These are phyloP conservation scores for Physocladia obscura DNA, from an alignment of 192 early-diverging fungal genomes.

Conservation along the genomic window DNA sequence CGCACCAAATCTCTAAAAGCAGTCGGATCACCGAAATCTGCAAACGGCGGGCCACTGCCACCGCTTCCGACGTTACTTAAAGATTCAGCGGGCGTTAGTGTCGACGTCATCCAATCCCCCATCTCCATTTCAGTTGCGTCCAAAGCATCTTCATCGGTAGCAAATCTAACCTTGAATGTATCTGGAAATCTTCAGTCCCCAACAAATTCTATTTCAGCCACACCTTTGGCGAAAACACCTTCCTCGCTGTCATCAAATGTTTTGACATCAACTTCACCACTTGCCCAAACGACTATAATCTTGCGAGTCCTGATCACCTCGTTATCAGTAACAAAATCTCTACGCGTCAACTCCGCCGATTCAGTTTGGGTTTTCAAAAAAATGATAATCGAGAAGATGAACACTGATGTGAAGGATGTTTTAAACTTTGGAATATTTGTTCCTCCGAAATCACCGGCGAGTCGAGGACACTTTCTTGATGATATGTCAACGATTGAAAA, in stretches of 20 bases:
- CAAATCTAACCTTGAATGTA: background rate
- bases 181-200: background rate
- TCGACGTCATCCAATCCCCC: background rate
- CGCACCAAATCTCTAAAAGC: background rate
- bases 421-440: constrained; percentile 51
- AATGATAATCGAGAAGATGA: constrained; percentile 51
- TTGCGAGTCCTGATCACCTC: constrained; percentile 45
- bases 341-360: constrained; percentile 35
- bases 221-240: background rate
- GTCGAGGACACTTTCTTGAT: constrained; percentile 47
- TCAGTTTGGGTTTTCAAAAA: constrained; percentile 49
- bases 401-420: constrained; percentile 43
- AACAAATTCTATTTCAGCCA: no score
- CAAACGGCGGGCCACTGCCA: background rate
- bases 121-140: background rate
- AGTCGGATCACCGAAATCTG: background rate
- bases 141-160: background rate
- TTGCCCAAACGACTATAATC: constrained; percentile 30
- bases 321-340: constrained; percentile 43
- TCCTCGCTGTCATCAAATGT: background rate
- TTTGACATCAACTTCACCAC: background rate
- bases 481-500: constrained; percentile 38
- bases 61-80: no score
- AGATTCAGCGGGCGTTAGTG: background rate
- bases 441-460: constrained; percentile 26